Base-by-base conservation (phyloP, 176 grass and related monocot genomes). In the Carex scoparia region DNA sequence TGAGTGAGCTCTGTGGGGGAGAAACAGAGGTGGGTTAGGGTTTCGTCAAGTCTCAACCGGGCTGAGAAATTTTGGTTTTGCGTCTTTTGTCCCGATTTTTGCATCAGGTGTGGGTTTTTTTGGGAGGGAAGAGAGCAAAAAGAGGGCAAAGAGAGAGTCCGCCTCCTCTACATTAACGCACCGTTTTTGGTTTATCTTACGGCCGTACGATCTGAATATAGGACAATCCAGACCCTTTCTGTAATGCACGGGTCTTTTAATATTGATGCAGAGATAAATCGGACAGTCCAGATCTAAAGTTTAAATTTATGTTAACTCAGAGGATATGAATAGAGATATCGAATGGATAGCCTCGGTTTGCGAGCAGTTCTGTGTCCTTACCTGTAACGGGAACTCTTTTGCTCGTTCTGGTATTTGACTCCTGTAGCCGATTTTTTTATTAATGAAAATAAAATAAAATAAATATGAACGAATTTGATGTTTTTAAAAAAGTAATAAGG, bases 291-390 rank as follows among this genome's bases (percentile, higher is more conserved):
- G 38, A 40, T 40, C 38, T 40, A 40, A 40, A 40, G 0, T 4
- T 0, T 5, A 40, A 40, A 5, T 40, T 40, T 40, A 4, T 5
- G 38, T 5, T 40, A 40, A 40, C 38, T 4, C 38, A 5, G 38
- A 40, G 5, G 38, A 40, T 40, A 5, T 5, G 38, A 40, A 40
- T 40, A 5, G 38, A 40, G 81, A 69, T 60, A 81, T 69, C 60
- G 86, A 85, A 89, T 82, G 89, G 89, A 91, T 87, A 87, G 76
- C 91, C 87, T 85, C 89, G 87, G 89, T 79, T 89, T 84, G 86
- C 91, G 80, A 84, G 53, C 60, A 70, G 56, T 33, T 27, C 28
- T 40, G 69, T 44, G 11, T 55, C 27, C 7, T 46, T 40, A 64
- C 53, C 18, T 63, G 58, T 63, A 81, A 81, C 79, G 58, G 79